These are phyloP conservation scores for Nicotiana paniculata DNA, from an alignment of 257 asterid genomes.

Conservation along the genomic window DNA sequence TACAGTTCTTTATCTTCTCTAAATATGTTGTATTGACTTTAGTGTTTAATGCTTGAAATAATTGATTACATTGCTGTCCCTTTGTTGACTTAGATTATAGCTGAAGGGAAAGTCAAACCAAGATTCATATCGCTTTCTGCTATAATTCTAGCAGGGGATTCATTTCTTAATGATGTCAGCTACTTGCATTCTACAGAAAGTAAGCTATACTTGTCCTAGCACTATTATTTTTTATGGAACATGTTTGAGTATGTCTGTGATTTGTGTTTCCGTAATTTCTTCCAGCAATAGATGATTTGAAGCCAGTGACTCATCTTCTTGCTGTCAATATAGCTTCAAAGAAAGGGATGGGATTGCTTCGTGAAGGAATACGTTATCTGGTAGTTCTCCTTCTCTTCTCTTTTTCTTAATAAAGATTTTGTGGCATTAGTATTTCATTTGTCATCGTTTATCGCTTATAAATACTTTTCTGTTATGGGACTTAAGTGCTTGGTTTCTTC, in stretches of 20 bases:
- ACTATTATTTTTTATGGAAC: conserved; percentile 9
- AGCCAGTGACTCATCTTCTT: conserved; percentile 97
- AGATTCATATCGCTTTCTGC: conserved; percentile 68
- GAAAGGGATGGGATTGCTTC: conserved; percentile 86
- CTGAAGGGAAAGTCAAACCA: conserved; percentile 81
- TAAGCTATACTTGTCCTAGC: conserved; percentile 40
- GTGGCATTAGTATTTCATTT: background rate
- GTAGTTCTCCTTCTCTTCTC: conserved; percentile 34
- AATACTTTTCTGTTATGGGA: background rate
- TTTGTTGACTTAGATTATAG: conserved; percentile 61
- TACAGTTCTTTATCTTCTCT: conserved; percentile 18
- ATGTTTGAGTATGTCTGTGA: conserved; percentile 20
- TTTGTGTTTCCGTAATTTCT: conserved; percentile 18
- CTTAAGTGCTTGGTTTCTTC: conserved; percentile 18
- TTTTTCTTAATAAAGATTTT: too few species aligned
- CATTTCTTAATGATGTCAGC: conserved; percentile 53
- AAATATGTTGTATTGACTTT: background rate
- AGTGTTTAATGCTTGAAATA: background rate
- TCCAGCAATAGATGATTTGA: conserved; percentile 86
- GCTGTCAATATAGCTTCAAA: conserved; percentile 62
- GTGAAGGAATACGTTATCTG: conserved; percentile 86
- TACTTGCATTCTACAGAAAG: conserved; percentile 82
- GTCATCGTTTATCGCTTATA: background rate
- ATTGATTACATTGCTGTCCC: conserved; percentile 1
- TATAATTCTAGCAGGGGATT: conserved; percentile 49